Percentiles rank a stretch among this genome's conserved stretches.
phyloP scores from a whole-genome alignment of 371 early-diverging fungal genomes.

The Mucor saturninus region DNA sequence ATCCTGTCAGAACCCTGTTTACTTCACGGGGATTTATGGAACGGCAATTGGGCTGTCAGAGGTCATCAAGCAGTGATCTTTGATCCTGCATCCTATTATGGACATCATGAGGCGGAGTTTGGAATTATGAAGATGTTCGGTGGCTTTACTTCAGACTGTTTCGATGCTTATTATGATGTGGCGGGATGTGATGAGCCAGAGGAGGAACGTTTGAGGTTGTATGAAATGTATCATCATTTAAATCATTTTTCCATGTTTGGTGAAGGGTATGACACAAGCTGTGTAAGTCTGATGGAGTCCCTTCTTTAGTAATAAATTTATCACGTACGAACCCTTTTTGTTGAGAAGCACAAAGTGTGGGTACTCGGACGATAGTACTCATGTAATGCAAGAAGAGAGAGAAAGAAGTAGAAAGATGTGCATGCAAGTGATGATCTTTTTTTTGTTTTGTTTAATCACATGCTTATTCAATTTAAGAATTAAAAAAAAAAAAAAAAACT shows the following conservation, averaged over 20 bases:
- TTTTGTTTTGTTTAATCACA: not conserved
- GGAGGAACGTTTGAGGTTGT: slow-evolving; percentile 22
- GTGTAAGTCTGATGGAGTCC: slow-evolving; percentile 27
- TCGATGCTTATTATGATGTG: slow-evolving; percentile 16
- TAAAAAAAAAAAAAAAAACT: not conserved
- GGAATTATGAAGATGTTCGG: slow-evolving; percentile 49
- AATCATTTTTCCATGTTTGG: slow-evolving; percentile 49
- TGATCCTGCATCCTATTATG: slow-evolving; percentile 43
- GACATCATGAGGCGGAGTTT: slow-evolving; percentile 41
- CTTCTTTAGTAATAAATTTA: slow-evolving; percentile 13
- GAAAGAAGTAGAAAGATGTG: not conserved
- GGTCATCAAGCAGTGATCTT: slow-evolving; percentile 27
- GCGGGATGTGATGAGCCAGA: not conserved
- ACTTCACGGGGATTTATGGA: slow-evolving; percentile 45
- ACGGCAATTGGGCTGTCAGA: slow-evolving; percentile 38
- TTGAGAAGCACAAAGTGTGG: too few species aligned
- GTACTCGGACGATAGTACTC: too few species aligned
- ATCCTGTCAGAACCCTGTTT: slow-evolving; percentile 11
- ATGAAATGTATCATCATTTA: slow-evolving; percentile 42
- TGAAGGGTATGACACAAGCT: slow-evolving; percentile 29
- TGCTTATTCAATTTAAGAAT: too few species aligned
- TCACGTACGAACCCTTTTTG: too few species aligned
- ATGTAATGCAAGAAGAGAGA: too few species aligned
- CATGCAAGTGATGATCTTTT: not conserved
- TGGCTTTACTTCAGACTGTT: slow-evolving; percentile 23